These are phyloP conservation scores for Rhizophagus prolifer DNA, from an alignment of 192 early-diverging fungal genomes.

Conservation along the genomic window DNA sequence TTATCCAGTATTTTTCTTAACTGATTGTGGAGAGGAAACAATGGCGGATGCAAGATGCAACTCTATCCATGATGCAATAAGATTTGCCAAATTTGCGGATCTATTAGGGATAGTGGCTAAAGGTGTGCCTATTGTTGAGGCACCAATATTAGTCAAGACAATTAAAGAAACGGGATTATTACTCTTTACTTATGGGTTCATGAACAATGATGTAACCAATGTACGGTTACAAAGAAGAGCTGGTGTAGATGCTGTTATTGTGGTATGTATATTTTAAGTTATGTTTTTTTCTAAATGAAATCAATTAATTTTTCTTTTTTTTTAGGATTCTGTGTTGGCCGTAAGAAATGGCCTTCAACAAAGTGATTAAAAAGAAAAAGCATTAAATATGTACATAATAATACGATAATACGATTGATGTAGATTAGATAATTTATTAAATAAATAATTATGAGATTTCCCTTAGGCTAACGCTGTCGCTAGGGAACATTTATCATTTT, in stretches of 20 bases:
- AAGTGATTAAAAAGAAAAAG: neutral
- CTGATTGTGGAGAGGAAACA: slow-evolving; percentile 71
- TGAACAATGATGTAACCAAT: slow-evolving; percentile 73
- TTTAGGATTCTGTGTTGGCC: slow-evolving; percentile 55
- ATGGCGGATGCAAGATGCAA: slow-evolving; percentile 82
- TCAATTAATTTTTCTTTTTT: slow-evolving; percentile 1
- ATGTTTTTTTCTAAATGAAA: neutral
- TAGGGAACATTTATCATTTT: too few species aligned
- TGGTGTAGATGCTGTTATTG: slow-evolving; percentile 88
- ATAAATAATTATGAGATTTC: too few species aligned
- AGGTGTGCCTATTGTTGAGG: slow-evolving; percentile 70
- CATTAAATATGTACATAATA: too few species aligned
- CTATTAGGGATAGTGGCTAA: slow-evolving; percentile 81
- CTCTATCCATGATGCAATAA: slow-evolving; percentile 74
- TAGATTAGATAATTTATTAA: too few species aligned
- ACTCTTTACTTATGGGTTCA: slow-evolving; percentile 81
- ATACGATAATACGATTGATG: too few species aligned
- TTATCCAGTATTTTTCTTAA: slow-evolving; percentile 91
- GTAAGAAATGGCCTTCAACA: slow-evolving; percentile 42
- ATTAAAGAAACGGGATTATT: slow-evolving; percentile 70
- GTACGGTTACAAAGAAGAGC: slow-evolving; percentile 70
- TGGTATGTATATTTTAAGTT: slow-evolving; percentile 48
- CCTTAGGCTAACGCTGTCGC: too few species aligned
- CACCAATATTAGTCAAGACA: slow-evolving; percentile 67
- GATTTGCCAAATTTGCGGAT: slow-evolving; percentile 70